Evolutionary conservation across 176 grass and related monocot species (phyloP).

Genomic region (Zoysia pacifica): DNA sequence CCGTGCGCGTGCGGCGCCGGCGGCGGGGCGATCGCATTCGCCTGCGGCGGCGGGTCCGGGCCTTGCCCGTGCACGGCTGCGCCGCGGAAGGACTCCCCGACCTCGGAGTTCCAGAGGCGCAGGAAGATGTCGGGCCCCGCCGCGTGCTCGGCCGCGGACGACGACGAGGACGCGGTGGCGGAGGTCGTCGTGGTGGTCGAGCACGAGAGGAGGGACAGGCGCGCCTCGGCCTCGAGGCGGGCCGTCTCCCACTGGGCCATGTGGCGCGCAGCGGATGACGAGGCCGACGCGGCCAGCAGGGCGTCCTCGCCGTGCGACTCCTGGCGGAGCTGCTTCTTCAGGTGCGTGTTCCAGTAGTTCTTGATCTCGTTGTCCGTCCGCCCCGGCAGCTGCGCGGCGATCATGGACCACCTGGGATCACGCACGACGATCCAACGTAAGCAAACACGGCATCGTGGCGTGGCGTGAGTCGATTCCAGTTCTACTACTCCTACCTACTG

Average conservation of each 20-base stretch:
- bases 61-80: background rate
- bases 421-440: background rate
- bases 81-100: slow-evolving; percentile 77
- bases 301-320: slow-evolving; percentile 39
- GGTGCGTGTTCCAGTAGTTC: slow-evolving; percentile 98
- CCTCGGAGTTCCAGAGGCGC: slow-evolving; percentile 89
- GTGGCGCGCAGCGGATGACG: slow-evolving; percentile 63
- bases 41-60: background rate
- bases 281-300: background rate
- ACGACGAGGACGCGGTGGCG: slow-evolving; percentile 30
- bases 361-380: slow-evolving; percentile 98
- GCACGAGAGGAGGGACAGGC: slow-evolving; percentile 72
- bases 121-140: slow-evolving; percentile 70
- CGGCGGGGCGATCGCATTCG: background rate
- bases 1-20: background rate
- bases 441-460: background rate
- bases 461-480: background rate
- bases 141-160: slow-evolving; percentile 24
- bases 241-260: slow-evolving; percentile 90
- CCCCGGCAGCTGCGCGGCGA: slow-evolving; percentile 85
- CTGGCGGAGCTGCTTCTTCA: slow-evolving; percentile 80
- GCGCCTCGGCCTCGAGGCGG: slow-evolving; percentile 84
- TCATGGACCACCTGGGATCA: slow-evolving; percentile 83
- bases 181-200: slow-evolving; percentile 36
- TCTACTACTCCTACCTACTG: background rate